A percentile compares a stretch with the other conserved stretches of the same genome.
Conservation (phyloP, 257 asterid genomes). For the Verbena officinalis region DNA sequence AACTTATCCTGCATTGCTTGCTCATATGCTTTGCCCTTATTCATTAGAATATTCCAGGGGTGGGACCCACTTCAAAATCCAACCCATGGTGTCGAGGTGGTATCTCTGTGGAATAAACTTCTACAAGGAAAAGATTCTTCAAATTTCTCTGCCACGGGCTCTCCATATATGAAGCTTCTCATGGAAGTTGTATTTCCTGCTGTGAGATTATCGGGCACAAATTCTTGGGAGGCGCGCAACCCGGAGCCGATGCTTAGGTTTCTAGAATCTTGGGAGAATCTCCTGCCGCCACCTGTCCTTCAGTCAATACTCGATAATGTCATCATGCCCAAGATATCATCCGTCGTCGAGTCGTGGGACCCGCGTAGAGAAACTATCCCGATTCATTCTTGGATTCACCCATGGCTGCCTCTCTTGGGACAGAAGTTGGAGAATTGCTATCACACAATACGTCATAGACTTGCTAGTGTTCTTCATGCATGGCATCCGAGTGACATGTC, state of each 20-base stretch:
- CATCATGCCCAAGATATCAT: conserved; percentile 68
- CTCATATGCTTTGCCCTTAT: conserved; percentile 79
- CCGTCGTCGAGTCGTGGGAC: conserved; percentile 91
- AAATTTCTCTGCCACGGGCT: conserved; percentile 47
- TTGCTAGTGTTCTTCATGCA: conserved; percentile 85
- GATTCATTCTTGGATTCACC: conserved; percentile 93
- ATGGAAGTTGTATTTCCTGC: conserved; percentile 96
- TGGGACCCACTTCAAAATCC: conserved; percentile 98
- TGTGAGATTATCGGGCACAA: conserved; percentile 88
- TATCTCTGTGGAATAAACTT: conserved; percentile 70
- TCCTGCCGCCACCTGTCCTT: conserved; percentile 64
- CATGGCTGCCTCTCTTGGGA: conserved; percentile 84
- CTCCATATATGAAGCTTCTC: conserved; percentile 78
- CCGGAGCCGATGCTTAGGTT: conserved; percentile 88
- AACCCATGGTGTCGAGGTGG: conserved; percentile 67
- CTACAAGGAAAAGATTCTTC: conserved; percentile 56
- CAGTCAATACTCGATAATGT: conserved; percentile 65
- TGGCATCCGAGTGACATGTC: conserved; percentile 94
- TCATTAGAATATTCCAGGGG: conserved; percentile 81
- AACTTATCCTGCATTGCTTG: conserved; percentile 84
- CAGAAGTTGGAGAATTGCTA: conserved; percentile 73
- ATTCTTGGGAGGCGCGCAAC: conserved; percentile 90
- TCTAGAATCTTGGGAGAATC: conserved; percentile 84
- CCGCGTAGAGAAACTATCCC: conserved; percentile 86
- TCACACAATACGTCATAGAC: conserved; percentile 69